These are phyloP conservation scores for Xylaria hypoxylon DNA, from an alignment of 2,329 filamentous ascomycete species.

Conservation along the genomic window DNA sequence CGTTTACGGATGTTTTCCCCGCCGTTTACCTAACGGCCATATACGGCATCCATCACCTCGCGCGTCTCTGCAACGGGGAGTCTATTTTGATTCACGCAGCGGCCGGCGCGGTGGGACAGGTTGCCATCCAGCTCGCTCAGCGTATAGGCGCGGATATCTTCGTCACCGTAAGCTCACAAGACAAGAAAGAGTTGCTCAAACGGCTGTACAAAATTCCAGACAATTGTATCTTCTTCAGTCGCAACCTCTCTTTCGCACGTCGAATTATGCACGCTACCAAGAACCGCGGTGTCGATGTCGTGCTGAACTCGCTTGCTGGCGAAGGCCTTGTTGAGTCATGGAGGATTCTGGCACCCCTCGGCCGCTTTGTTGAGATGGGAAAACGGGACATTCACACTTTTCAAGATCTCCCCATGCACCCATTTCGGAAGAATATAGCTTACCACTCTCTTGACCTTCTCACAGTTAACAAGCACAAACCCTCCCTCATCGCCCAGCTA, in stretches of 20 bases:
- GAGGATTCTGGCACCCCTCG: constrained; percentile 22
- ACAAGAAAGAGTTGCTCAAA: constrained; percentile 24
- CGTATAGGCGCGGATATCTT: constrained; percentile 4
- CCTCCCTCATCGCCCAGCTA: neutral
- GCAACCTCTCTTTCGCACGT: constrained; percentile 24
- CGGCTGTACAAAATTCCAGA: constrained; percentile 24
- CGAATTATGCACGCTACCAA: constrained; percentile 20
- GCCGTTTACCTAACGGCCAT: neutral
- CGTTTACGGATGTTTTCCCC: neutral
- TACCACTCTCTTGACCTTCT: constrained; percentile 8
- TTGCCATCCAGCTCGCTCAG: constrained; percentile 12
- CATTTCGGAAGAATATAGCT: neutral
- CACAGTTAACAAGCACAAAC: neutral
- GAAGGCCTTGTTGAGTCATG: constrained; percentile 21
- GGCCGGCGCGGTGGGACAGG: constrained; percentile 15
- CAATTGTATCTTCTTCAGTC: constrained; percentile 31
- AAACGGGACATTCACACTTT: constrained; percentile 3
- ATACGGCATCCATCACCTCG: constrained; percentile 4
- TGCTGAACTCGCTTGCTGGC: too few relatives aligned
- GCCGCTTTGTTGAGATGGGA: constrained; percentile 18
- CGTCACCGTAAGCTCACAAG: constrained; percentile 20
- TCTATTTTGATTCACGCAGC: constrained; percentile 17
- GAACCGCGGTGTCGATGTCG: constrained; percentile 33
- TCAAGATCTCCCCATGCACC: constrained; percentile 4
- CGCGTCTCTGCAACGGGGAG: constrained; percentile 1